Evolutionary conservation across 768 basidiomycete species (phyloP), one percentile per base, ranked within the genome.

Genomic region (Rhodotorula kratochvilovae): DNA sequence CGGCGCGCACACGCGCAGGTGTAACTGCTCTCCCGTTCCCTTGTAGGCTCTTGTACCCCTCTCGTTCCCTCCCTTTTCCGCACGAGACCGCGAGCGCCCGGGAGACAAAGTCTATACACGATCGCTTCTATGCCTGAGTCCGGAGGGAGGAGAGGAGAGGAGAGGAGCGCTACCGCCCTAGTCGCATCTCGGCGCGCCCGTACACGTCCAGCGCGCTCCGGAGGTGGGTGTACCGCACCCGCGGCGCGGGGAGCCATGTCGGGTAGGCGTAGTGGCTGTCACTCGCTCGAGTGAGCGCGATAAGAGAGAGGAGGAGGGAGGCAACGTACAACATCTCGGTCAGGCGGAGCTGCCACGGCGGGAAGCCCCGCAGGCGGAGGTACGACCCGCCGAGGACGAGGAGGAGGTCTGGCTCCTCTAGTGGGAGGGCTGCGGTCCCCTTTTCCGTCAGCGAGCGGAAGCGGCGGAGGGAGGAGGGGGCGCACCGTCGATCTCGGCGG

Each of bases 241-340:
- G 8, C 13, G 72, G 74, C 16, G 59, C 25, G 0, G 68, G 66
- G 29, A 76, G 64, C 70, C 75, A 73, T 1, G 43, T 43, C 8
- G 75, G 72, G 3, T 64, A 72, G 7, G 76, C 35, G 50, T 74
- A 59, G 58, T 77, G 76, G 66, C 76, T 77, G 55, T 13, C 8
- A 39, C 39, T 39, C 39, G 39, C 13, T 29, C n/a, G 29, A 6
- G 23, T 8, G 25, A 16, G 27, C 27, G n/a, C n/a, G n/a, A n/a
- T n/a, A n/a, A n/a, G n/a, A n/a, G n/a, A n/a, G n/a, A 25, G 16
- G 66, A 11, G 33, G 55, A 27, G 39, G 12, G 2, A 13, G 50
- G n/a, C n/a, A n/a, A 71, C 76, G 51, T 43, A 77, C 76, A 74
- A 70, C 55, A 77, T 72, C 57, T 77, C 76, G 7, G 72, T 70